phyloP scores from a whole-genome alignment of 257 asterid species.

The Fraxinus excelsior region DNA sequence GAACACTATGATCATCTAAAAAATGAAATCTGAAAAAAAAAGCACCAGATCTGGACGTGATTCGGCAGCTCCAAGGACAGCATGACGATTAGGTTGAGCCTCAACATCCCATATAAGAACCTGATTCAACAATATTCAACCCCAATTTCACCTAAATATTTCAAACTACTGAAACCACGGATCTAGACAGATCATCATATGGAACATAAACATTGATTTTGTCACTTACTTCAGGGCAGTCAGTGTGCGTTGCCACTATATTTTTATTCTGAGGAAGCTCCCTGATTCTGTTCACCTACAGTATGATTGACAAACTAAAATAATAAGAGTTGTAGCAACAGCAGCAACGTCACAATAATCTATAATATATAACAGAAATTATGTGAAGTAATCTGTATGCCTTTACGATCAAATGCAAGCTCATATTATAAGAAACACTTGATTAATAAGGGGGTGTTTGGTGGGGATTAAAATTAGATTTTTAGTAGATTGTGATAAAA shows the following conservation, averaged over 20 bases:
- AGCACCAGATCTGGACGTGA: constrained; percentile 92
- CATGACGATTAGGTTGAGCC: constrained; percentile 93
- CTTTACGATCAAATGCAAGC: neutral
- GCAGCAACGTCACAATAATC: neutral
- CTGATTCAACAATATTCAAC: constrained; percentile 35
- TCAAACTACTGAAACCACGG: constrained; percentile 13
- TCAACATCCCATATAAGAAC: constrained; percentile 98
- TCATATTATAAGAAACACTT: neutral
- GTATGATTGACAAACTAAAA: constrained; percentile 14
- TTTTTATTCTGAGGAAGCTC: constrained; percentile 94
- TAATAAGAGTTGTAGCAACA: neutral
- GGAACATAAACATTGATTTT: constrained; percentile 2
- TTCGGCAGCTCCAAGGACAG: constrained; percentile 78
- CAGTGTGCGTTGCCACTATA: constrained; percentile 9
- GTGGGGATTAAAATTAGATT: too few species aligned
- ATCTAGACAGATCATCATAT: constrained; percentile 12
- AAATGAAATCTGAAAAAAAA: neutral
- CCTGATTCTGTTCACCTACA: constrained; percentile 95
- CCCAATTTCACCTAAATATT: constrained; percentile 10
- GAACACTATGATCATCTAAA: neutral
- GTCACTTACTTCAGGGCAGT: constrained; percentile 7
- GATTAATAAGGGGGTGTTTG: too few species aligned
- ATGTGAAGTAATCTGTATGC: neutral
- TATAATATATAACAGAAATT: neutral
- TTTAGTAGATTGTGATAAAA: too few species aligned